Evolutionary conservation across 2,329 filamentous ascomycete genomes (phyloP).

Genomic region (Ophiostoma pallidulum): DNA sequence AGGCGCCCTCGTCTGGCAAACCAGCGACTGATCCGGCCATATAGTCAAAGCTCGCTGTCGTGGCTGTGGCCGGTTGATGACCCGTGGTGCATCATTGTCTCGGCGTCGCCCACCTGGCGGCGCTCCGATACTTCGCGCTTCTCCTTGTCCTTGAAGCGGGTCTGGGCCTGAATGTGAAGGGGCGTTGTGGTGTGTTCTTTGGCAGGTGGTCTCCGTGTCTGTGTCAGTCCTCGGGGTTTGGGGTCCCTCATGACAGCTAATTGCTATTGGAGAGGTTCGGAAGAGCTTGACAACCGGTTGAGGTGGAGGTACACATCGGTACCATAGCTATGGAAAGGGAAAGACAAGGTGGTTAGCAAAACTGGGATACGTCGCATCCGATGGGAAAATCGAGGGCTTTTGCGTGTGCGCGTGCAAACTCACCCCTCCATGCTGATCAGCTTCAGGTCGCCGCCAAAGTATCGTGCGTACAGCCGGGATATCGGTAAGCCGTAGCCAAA

Average conservation of each 20-base stretch:
- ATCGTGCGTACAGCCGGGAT: slow-evolving; percentile 84
- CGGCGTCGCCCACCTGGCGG: slow-evolving; percentile 82
- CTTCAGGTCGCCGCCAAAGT: slow-evolving; percentile 95
- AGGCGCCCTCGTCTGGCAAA: background rate
- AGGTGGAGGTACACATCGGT: slow-evolving; percentile 98
- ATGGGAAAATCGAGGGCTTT: too few species aligned
- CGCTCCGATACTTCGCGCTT: slow-evolving; percentile 68
- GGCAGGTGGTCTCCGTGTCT: background rate
- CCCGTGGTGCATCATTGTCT: slow-evolving; percentile 57
- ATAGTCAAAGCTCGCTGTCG: slow-evolving; percentile 28
- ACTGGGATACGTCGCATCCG: too few species aligned
- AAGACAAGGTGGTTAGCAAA: slow-evolving; percentile 1
- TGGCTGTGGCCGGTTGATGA: slow-evolving; percentile 22
- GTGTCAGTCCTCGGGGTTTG: slow-evolving; percentile 57
- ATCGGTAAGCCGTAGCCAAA: slow-evolving; percentile 98
- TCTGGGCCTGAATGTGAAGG: slow-evolving; percentile 50
- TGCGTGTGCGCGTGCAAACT: too few species aligned
- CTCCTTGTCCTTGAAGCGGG: slow-evolving; percentile 50
- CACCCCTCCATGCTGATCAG: slow-evolving; percentile 99
- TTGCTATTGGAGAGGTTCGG: slow-evolving; percentile 92
- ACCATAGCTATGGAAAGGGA: slow-evolving; percentile 58
- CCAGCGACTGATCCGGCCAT: slow-evolving; percentile 3
- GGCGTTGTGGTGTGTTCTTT: slow-evolving; percentile 24
- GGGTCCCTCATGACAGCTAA: slow-evolving; percentile 81
- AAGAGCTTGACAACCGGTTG: slow-evolving; percentile 89